A percentile compares a stretch with the other conserved stretches of the same genome.
phyloP scores from a whole-genome alignment of 108 stramenopile genomes.

The Asterionellopsis glacialis region DNA sequence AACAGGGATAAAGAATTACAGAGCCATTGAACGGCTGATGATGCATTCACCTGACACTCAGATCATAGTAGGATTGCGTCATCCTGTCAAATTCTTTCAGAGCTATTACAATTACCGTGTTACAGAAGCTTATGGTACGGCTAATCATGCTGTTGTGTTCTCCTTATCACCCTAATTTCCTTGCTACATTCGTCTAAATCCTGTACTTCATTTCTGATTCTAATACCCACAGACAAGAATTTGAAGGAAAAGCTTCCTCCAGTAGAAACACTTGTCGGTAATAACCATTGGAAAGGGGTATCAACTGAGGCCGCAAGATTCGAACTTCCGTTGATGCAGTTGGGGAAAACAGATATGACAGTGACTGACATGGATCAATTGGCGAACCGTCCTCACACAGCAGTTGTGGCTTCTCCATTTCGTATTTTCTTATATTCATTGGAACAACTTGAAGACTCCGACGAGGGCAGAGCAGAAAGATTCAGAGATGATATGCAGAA shows the following conservation, averaged over 20 bases:
- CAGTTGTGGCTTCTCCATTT: constrained; percentile 25
- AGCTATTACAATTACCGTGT: constrained; percentile 35
- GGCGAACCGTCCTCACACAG: neutral
- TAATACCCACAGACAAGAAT: neutral
- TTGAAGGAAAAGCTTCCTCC: constrained; percentile 14
- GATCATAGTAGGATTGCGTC: constrained; percentile 42
- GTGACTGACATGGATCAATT: neutral
- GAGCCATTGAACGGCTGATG: constrained; percentile 11
- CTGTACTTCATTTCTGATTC: too few species aligned
- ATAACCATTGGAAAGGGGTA: constrained; percentile 26
- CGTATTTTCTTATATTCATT: constrained; percentile 38
- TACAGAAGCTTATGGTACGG: constrained; percentile 18
- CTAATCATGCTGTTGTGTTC: neutral
- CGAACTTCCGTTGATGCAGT: constrained; percentile 27
- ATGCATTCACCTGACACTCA: constrained; percentile 21
- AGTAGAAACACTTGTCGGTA: constrained; percentile 16
- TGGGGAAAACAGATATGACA: constrained; percentile 28
- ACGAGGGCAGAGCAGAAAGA: constrained; percentile 13
- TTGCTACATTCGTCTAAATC: too few species aligned
- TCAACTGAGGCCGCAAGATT: constrained; percentile 27
- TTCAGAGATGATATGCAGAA: constrained; percentile 30
- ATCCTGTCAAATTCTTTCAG: constrained; percentile 42
- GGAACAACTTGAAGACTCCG: constrained; percentile 39
- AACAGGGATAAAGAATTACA: constrained; percentile 7
- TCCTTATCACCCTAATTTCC: too few species aligned